These are phyloP conservation scores for Trametes cinnabarina DNA, from an alignment of 768 basidiomycete species.

Conservation along the genomic window DNA sequence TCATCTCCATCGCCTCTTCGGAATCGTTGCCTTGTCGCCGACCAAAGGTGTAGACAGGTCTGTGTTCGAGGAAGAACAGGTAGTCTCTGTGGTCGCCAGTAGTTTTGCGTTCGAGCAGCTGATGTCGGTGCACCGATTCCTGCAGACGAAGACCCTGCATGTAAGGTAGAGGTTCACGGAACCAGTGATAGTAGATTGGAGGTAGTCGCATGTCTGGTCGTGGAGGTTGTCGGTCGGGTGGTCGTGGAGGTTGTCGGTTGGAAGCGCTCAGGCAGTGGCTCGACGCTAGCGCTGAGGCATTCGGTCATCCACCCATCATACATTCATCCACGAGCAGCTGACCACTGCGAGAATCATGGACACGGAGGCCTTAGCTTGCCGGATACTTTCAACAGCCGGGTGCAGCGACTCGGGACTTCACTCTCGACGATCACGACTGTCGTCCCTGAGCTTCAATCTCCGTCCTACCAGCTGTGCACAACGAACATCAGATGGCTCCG, in stretches of 20 bases:
- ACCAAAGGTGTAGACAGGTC: constrained; percentile 94
- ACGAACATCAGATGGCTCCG: constrained; percentile 17
- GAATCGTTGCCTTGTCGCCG: constrained; percentile 64
- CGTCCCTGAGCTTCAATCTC: too few species aligned
- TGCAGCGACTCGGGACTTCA: too few species aligned
- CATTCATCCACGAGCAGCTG: constrained; percentile 1
- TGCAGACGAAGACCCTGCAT: constrained; percentile 63
- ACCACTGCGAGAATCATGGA: background rate
- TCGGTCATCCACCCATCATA: too few species aligned
- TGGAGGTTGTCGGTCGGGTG: background rate
- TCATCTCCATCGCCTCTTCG: constrained; percentile 54
- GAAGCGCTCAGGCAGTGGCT: too few species aligned
- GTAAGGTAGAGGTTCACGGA: constrained; percentile 79
- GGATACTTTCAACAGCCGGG: too few species aligned
- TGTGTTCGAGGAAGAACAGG: constrained; percentile 82
- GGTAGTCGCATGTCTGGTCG: constrained; percentile 39
- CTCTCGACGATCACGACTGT: too few species aligned
- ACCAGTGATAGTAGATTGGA: constrained; percentile 76
- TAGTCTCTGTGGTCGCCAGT: constrained; percentile 48
- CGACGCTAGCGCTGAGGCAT: too few species aligned
- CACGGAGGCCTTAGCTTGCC: background rate
- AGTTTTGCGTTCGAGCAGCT: constrained; percentile 51
- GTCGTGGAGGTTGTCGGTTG: background rate
- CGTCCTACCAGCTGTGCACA: background rate
- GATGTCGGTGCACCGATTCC: constrained; percentile 65